Evolutionary conservation across 2,329 filamentous ascomycete species (phyloP).

Genomic region (Lasiodiplodia hormozganensis): DNA sequence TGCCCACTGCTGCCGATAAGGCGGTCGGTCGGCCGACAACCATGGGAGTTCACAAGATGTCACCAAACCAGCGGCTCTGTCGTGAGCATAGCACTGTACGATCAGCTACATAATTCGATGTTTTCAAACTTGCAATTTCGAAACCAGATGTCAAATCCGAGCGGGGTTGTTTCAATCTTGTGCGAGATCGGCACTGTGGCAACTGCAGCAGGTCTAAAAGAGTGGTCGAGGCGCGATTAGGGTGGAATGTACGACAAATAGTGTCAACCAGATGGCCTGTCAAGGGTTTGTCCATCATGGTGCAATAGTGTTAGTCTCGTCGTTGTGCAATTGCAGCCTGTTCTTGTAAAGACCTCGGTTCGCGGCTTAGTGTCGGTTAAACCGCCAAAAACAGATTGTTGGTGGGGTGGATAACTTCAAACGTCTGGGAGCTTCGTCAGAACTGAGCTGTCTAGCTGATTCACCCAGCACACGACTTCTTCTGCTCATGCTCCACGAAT

Average conservation of each 20-base stretch:
- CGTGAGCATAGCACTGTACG: background rate
- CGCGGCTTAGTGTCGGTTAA: constrained; percentile 5
- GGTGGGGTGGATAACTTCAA: constrained; percentile 4
- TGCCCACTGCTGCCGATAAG: constrained; percentile 16
- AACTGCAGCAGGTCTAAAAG: background rate
- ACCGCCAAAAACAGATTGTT: background rate
- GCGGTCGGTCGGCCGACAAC: constrained; percentile 3
- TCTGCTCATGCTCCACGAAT: background rate
- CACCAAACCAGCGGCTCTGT: background rate
- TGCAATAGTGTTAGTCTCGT: too few relatives aligned
- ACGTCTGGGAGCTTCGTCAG: constrained; percentile 27
- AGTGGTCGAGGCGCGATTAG: background rate
- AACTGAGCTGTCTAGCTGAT: background rate
- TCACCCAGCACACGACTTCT: background rate
- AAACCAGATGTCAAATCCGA: too few relatives aligned
- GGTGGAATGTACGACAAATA: background rate
- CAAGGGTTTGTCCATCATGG: too few relatives aligned
- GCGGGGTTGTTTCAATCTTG: background rate
- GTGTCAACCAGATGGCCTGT: background rate
- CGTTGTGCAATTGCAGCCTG: too few relatives aligned
- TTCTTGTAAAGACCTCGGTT: background rate
- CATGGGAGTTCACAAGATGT: background rate
- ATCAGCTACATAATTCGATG: background rate
- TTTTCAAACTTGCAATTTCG: too few relatives aligned
- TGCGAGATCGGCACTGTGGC: background rate